A percentile compares a stretch with the other conserved stretches of the same genome.
phyloP scores from a whole-genome alignment of 1,284 basidiomycete genomes.

The Apiotrichum akiyoshidainum region DNA sequence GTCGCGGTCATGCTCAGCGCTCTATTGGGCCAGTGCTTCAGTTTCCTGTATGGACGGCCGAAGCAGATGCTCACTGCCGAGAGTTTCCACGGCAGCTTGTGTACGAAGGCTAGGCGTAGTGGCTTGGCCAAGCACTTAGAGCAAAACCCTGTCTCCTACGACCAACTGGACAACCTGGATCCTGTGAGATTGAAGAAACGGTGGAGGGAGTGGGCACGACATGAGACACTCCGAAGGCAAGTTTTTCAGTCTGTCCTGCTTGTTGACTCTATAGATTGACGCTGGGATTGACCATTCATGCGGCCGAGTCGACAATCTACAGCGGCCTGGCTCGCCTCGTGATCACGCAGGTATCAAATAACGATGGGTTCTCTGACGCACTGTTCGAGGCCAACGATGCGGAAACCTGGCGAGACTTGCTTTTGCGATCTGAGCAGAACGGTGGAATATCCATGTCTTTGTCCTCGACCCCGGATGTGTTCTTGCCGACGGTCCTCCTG shows the following conservation, averaged over 20 bases:
- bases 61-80: slow-evolving; percentile 17
- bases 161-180: slow-evolving; percentile 7
- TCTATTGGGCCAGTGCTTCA: slow-evolving; percentile 15
- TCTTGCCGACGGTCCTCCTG: slow-evolving; percentile 5
- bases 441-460: background rate
- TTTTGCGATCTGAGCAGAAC: background rate
- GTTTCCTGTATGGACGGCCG: slow-evolving; percentile 12
- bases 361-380: slow-evolving; percentile 12
- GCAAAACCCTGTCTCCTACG: slow-evolving; percentile 9
- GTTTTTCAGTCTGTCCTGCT: background rate
- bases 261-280: slow-evolving; percentile 3
- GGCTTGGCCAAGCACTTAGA: slow-evolving; percentile 7
- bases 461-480: slow-evolving; percentile 1
- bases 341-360: background rate
- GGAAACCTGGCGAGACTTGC: slow-evolving; percentile 8
- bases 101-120: slow-evolving; percentile 11
- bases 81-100: slow-evolving; percentile 9
- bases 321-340: slow-evolving; percentile 8
- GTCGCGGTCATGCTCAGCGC: slow-evolving; percentile 9
- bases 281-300: slow-evolving; percentile 15
- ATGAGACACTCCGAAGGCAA: slow-evolving; percentile 12
- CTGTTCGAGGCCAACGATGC: slow-evolving; percentile 17
- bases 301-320: slow-evolving; percentile 10
- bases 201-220: slow-evolving; percentile 14
- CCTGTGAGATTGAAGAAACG: background rate